Percentiles rank a stretch among this genome's conserved stretches.
Conservation (phyloP, 345 rosid genomes). For the Gossypium ekmanianum region DNA sequence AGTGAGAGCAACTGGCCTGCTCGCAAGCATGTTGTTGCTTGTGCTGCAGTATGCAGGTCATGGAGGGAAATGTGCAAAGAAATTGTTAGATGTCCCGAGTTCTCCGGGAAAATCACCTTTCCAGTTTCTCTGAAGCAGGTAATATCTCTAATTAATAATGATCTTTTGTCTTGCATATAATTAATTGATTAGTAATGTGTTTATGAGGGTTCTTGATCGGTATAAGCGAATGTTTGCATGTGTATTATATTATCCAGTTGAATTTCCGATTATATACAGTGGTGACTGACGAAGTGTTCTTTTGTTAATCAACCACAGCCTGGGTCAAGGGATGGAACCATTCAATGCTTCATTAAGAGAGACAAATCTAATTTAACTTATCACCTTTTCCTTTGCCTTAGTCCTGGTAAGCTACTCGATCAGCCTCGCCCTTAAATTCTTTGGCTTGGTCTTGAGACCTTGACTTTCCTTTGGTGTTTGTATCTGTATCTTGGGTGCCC, state of each 20-base stretch:
- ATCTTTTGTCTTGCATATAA: background rate
- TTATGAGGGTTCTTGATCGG: conserved; percentile 8
- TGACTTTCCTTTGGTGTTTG: background rate
- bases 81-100: conserved; percentile 73
- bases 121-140: conserved; percentile 95
- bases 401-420: conserved; percentile 58
- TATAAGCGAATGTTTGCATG: background rate
- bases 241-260: conserved; percentile 6
- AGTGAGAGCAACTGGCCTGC: conserved; percentile 87
- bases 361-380: conserved; percentile 86
- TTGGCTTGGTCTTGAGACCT: background rate
- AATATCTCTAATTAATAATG: background rate
- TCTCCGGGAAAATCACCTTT: conserved; percentile 83
- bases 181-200: background rate
- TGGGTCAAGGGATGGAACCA: conserved; percentile 72
- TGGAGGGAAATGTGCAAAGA: conserved; percentile 98
- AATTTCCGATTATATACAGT: background rate
- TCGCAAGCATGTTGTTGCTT: conserved; percentile 84
- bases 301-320: conserved; percentile 51
- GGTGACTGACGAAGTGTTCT: conserved; percentile 12
- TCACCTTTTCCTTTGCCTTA: conserved; percentile 87
- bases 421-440: background rate
- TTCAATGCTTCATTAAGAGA: conserved; percentile 92
- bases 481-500: background rate
- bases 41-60: conserved; percentile 89